These are phyloP conservation scores for Fusarium graminum DNA, from an alignment of 2,329 filamentous ascomycete genomes.

Conservation along the genomic window DNA sequence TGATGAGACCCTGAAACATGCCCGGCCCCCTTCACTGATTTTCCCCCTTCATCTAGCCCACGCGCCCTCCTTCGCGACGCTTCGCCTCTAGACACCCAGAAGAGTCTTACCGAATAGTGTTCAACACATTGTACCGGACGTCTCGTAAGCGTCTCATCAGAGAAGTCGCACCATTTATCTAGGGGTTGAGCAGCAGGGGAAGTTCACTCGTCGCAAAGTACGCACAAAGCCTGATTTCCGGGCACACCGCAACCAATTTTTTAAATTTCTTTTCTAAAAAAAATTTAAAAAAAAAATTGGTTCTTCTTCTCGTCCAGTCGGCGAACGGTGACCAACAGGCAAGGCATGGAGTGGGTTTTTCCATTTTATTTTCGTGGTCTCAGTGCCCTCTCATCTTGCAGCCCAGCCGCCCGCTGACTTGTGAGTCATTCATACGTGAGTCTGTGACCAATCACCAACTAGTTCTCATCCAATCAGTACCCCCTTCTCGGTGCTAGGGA, in stretches of 20 bases:
- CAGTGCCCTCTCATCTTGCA: slow-evolving; percentile 22
- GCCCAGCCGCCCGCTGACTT: slow-evolving; percentile 39
- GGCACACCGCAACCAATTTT: slow-evolving; percentile 40
- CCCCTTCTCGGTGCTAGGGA: slow-evolving; percentile 44
- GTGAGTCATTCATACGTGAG: slow-evolving; percentile 48
- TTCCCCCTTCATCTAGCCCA: slow-evolving; percentile 22
- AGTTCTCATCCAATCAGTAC: slow-evolving; percentile 35
- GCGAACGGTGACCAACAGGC: slow-evolving; percentile 20
- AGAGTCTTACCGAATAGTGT: slow-evolving; percentile 11
- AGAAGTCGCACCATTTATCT: slow-evolving; percentile 23
- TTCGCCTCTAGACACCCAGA: slow-evolving; percentile 27
- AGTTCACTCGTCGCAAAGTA: slow-evolving; percentile 12
- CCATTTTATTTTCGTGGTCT: slow-evolving; percentile 31
- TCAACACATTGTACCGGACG: slow-evolving; percentile 19
- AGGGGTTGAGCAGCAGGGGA: slow-evolving; percentile 7
- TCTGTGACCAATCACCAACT: slow-evolving; percentile 44
- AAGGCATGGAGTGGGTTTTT: slow-evolving; percentile 42
- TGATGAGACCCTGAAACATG: slow-evolving; percentile 48
- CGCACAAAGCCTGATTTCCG: slow-evolving; percentile 27
- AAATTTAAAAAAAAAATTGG: too few relatives aligned
- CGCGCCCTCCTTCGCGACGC: slow-evolving; percentile 37
- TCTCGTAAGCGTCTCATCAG: slow-evolving; percentile 45
- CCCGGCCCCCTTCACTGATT: slow-evolving; percentile 46
- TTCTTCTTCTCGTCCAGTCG: slow-evolving; percentile 13
- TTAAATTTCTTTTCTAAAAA: too few relatives aligned